A percentile compares a stretch with the other conserved stretches of the same genome.
These are phyloP conservation scores for Beauveria bassiana DNA, from an alignment of 2,329 filamentous ascomycete species.

Conservation along the genomic window DNA sequence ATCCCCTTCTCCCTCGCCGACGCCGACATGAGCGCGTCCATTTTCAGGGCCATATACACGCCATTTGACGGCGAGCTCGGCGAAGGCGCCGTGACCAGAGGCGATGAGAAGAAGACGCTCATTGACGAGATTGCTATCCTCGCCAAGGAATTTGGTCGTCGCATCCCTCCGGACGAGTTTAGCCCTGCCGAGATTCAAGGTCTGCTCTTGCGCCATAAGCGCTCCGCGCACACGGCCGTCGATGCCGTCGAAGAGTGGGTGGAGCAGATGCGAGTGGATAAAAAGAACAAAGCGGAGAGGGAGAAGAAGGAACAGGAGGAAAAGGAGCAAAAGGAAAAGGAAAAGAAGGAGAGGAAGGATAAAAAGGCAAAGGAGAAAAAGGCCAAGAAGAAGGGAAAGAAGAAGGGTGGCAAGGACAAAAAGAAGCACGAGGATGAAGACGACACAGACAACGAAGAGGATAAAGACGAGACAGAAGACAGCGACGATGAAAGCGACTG, in stretches of 20 bases:
- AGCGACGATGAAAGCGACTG: neutral
- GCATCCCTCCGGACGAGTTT: constrained; percentile 48
- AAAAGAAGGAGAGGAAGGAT: constrained; percentile 25
- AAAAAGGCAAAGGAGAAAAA: constrained; percentile 21
- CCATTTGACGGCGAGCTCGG: constrained; percentile 34
- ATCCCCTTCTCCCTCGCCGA: constrained; percentile 51
- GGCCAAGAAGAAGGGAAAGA: constrained; percentile 16
- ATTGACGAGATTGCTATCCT: constrained; percentile 35
- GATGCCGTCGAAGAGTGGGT: constrained; percentile 42
- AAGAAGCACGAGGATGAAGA: constrained; percentile 16
- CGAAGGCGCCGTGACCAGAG: constrained; percentile 15
- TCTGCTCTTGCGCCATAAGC: constrained; percentile 49
- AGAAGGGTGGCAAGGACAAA: constrained; percentile 20
- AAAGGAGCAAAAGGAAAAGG: constrained; percentile 27
- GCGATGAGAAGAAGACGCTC: constrained; percentile 11
- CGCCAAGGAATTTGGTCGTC: constrained; percentile 40
- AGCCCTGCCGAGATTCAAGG: constrained; percentile 56
- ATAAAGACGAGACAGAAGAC: constrained; percentile 14
- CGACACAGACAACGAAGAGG: constrained; percentile 17
- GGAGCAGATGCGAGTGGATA: constrained; percentile 39
- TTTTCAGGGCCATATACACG: constrained; percentile 53
- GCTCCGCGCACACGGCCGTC: constrained; percentile 40
- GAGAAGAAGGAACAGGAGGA: constrained; percentile 34
- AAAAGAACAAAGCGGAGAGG: constrained; percentile 36
- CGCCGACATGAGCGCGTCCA: constrained; percentile 40